Conservation (phyloP, 768 basidiomycete species). For the Bullera alba region DNA sequence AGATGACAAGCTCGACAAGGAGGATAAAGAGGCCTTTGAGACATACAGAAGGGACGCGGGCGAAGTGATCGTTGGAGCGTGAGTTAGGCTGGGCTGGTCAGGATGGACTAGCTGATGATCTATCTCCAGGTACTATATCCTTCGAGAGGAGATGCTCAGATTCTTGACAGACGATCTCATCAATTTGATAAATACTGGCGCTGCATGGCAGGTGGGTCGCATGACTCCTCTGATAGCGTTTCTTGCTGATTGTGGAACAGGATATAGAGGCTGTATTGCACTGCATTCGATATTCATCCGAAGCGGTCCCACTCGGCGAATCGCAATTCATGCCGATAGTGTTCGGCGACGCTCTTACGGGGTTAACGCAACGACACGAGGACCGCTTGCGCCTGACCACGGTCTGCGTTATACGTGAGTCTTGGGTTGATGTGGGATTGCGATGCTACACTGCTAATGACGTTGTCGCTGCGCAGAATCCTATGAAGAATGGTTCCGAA, state of each 20-base stretch:
- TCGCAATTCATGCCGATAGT: constrained; percentile 49
- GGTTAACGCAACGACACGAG: constrained; percentile 53
- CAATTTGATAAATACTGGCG: constrained; percentile 46
- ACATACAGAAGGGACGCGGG: constrained; percentile 43
- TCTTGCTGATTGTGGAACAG: constrained; percentile 47
- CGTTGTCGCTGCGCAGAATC: constrained; percentile 27
- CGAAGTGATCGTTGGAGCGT: constrained; percentile 45
- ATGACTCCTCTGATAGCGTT: not conserved
- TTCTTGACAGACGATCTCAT: constrained; percentile 60
- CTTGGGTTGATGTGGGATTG: no score
- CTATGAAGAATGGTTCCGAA: constrained; percentile 47
- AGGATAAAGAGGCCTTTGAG: constrained; percentile 39
- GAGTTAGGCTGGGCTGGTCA: constrained; percentile 6
- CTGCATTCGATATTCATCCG: constrained; percentile 77
- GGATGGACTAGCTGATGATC: not conserved
- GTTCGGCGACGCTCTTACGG: constrained; percentile 67
- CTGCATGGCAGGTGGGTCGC: constrained; percentile 62
- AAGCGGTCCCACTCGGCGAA: constrained; percentile 64
- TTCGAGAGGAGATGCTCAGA: constrained; percentile 73
- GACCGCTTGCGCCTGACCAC: constrained; percentile 66
- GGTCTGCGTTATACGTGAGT: constrained; percentile 65
- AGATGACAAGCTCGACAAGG: constrained; percentile 26
- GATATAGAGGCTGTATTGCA: constrained; percentile 80
- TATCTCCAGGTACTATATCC: constrained; percentile 60
- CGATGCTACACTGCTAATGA: constrained; percentile 36